phyloP scores from a whole-genome alignment of 2,329 filamentous ascomycete species.

The Aspergillus udagawae region DNA sequence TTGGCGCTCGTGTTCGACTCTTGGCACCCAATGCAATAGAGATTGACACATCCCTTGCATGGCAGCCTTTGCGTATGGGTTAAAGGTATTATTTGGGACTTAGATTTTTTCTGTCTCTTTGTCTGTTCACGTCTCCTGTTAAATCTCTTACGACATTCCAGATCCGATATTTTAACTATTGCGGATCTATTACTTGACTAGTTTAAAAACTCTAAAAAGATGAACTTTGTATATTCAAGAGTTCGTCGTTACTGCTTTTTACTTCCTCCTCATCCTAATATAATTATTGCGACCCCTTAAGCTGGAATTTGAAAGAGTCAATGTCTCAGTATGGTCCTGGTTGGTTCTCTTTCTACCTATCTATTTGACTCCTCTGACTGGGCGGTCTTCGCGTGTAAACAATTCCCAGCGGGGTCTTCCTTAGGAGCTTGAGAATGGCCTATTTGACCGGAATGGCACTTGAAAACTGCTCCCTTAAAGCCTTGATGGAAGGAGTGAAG shows the following conservation, averaged over 20 bases:
- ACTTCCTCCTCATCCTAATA: background rate
- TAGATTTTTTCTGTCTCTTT: too few species aligned
- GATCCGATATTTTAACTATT: background rate
- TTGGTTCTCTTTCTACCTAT: background rate
- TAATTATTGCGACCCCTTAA: background rate
- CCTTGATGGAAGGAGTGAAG: slow-evolving; percentile 42
- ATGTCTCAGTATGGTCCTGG: background rate
- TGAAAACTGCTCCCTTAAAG: slow-evolving; percentile 2
- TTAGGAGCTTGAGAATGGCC: background rate
- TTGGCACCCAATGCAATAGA: too few species aligned
- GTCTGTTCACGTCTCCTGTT: slow-evolving; percentile 23
- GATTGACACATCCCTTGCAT: too few species aligned
- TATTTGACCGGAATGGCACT: background rate
- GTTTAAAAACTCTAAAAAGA: background rate
- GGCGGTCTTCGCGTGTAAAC: background rate
- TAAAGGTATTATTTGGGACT: too few species aligned
- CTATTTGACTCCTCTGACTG: background rate
- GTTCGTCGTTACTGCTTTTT: background rate
- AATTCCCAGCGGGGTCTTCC: background rate
- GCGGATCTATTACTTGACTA: background rate
- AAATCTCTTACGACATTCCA: background rate
- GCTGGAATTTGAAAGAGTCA: background rate
- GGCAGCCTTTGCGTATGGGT: too few species aligned
- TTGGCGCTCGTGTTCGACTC: too few species aligned
- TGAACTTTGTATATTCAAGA: background rate